A percentile compares a stretch with the other conserved stretches of the same genome.
Evolutionary conservation across 2,329 filamentous ascomycete genomes (phyloP).

Genomic region (Colletotrichum sp.): DNA sequence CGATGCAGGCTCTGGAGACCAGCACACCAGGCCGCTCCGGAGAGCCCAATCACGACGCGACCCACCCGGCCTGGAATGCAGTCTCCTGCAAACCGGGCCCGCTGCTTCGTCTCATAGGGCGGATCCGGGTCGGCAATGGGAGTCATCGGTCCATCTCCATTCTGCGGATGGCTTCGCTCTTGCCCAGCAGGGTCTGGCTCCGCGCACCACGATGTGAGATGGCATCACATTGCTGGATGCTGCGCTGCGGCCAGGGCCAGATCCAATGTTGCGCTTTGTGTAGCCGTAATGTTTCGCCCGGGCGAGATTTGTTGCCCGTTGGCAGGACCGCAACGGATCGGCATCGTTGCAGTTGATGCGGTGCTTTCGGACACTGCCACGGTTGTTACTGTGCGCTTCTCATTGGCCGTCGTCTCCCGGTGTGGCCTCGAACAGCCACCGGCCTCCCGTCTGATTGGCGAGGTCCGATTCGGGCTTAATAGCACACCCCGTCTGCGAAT

Average conservation of each 20-base stretch:
- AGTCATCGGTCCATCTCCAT: conserved; percentile 24
- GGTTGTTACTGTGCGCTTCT: neutral
- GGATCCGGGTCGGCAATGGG: conserved; percentile 23
- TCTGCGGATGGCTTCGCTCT: neutral
- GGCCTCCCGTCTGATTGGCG: neutral
- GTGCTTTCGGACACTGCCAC: neutral
- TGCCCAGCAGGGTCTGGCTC: neutral
- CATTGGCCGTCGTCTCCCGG: neutral
- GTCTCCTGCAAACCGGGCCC: conserved; percentile 26
- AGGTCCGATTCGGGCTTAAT: neutral
- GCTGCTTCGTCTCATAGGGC: conserved; percentile 26
- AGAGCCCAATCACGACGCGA: conserved; percentile 27
- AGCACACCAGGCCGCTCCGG: conserved; percentile 20
- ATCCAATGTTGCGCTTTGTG: neutral
- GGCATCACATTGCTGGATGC: conserved; percentile 14
- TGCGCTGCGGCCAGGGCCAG: neutral
- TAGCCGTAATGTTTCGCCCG: neutral
- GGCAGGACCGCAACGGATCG: neutral
- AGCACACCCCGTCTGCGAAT: neutral
- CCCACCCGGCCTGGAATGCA: conserved; percentile 27
- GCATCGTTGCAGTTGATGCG: neutral
- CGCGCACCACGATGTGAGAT: conserved; percentile 5
- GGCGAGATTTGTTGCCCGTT: neutral
- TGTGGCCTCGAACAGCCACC: neutral
- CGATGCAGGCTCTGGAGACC: conserved; percentile 15